Evolutionary conservation across 2,329 filamentous ascomycete species (phyloP).

Genomic region (Fusarium beomiforme): DNA sequence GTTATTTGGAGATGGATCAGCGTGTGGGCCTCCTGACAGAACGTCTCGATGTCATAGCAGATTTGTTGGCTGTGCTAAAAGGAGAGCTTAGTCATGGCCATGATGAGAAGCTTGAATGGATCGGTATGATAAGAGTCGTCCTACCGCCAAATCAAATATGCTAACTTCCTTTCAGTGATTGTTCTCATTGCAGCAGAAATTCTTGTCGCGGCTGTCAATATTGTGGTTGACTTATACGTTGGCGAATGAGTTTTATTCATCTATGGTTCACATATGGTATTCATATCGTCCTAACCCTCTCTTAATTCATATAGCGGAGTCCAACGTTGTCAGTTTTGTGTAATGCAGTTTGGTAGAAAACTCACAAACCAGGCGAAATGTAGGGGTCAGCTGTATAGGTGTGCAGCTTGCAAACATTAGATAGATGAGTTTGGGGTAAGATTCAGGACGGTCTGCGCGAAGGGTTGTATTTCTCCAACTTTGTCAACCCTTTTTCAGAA

Average conservation of each 20-base stretch:
- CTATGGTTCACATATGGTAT: no score
- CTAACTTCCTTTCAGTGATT: constrained; percentile 71
- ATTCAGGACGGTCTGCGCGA: constrained; percentile 13
- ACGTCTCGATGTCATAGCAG: constrained; percentile 85
- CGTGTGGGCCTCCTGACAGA: constrained; percentile 89
- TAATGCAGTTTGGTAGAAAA: constrained; percentile 16
- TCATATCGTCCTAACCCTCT: not conserved
- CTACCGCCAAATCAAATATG: not conserved
- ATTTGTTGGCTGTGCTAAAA: constrained; percentile 91
- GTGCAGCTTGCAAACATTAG: constrained; percentile 35
- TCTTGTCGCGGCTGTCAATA: constrained; percentile 90
- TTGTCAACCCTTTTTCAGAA: constrained; percentile 20
- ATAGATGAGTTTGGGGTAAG: constrained; percentile 40
- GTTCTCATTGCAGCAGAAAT: constrained; percentile 96
- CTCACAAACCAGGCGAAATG: not conserved
- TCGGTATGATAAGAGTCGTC: constrained; percentile 69
- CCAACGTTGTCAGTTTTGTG: constrained; percentile 1
- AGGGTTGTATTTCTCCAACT: constrained; percentile 10
- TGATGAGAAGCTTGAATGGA: constrained; percentile 89
- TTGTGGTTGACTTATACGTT: constrained; percentile 89
- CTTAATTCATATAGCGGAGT: constrained; percentile 9
- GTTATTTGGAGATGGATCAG: constrained; percentile 98
- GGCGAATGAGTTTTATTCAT: constrained; percentile 42
- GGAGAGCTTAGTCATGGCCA: constrained; percentile 95
- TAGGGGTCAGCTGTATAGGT: constrained; percentile 24